phyloP scores from a whole-genome alignment of 257 asterid species.

The Solanum habrochaites region DNA sequence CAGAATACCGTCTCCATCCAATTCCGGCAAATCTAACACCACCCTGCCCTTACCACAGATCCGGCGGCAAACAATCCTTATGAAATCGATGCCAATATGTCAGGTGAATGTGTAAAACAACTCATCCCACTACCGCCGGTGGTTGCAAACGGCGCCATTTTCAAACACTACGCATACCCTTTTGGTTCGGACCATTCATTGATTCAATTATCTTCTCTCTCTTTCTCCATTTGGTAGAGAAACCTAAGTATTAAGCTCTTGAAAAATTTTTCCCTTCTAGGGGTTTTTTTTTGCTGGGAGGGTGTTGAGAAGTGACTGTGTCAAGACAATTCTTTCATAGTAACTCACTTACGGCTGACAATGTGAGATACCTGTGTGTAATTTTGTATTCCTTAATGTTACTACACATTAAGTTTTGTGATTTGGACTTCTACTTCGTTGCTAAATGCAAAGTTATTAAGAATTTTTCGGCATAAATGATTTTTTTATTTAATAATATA shows the following conservation, averaged over 20 bases:
- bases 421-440: background rate
- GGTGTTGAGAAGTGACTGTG: background rate
- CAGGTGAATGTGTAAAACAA: too few species aligned
- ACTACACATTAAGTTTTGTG: background rate
- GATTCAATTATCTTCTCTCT: background rate
- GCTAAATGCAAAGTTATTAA: background rate
- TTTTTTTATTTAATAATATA: too few species aligned
- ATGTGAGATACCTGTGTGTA: background rate
- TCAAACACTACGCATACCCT: background rate
- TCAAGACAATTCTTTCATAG: background rate
- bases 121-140: background rate
- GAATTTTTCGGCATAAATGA: background rate
- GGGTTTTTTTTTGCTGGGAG: background rate
- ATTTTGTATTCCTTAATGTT: background rate
- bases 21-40: background rate
- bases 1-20: slow-evolving; percentile 9
- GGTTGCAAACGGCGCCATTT: background rate
- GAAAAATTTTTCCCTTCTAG: background rate
- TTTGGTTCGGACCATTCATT: background rate
- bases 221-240: background rate
- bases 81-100: background rate
- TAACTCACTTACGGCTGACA: background rate
- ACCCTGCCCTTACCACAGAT: background rate
- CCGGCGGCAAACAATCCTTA: background rate
- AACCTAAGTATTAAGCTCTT: background rate